Evolutionary conservation across 2,329 filamentous ascomycete species (phyloP).

Genomic region (Myrmaecium sp.): DNA sequence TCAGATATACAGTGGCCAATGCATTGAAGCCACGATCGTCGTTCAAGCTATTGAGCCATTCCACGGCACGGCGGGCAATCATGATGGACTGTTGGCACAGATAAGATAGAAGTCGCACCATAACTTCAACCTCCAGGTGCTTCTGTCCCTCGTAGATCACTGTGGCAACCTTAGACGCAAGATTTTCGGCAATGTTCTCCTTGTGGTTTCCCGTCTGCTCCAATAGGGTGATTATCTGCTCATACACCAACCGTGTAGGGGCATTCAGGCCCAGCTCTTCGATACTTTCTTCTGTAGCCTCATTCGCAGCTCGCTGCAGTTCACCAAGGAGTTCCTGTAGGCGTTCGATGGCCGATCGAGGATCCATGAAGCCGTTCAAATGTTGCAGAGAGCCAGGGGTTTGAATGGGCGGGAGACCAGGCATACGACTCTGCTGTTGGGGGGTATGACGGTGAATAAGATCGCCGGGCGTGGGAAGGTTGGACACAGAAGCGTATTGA

Average conservation of each 20-base stretch:
- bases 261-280: conserved; percentile 38
- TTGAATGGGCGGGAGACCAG: conserved; percentile 14
- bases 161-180: conserved; percentile 39
- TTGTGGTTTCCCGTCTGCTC: conserved; percentile 35
- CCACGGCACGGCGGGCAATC: conserved; percentile 36
- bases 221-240: conserved; percentile 37
- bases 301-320: conserved; percentile 38
- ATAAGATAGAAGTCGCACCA: conserved; percentile 42
- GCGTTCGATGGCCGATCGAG: conserved; percentile 34
- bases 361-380: conserved; percentile 43
- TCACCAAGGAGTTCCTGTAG: conserved; percentile 38
- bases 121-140: conserved; percentile 44
- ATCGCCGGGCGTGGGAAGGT: conserved; percentile 44
- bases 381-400: conserved; percentile 28
- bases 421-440: conserved; percentile 31
- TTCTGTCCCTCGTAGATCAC: conserved; percentile 38
- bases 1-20: conserved; percentile 41
- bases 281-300: conserved; percentile 39
- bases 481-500: conserved; percentile 40
- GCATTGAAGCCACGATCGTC: conserved; percentile 45
- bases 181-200: conserved; percentile 37
- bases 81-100: conserved; percentile 44
- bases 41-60: conserved; percentile 33
- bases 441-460: conserved; percentile 40
- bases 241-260: conserved; percentile 39